Percentiles rank a stretch among this genome's conserved stretches.
Evolutionary conservation across 129 eudicot species (phyloP).

Genomic region (Glebionis coronaria): DNA sequence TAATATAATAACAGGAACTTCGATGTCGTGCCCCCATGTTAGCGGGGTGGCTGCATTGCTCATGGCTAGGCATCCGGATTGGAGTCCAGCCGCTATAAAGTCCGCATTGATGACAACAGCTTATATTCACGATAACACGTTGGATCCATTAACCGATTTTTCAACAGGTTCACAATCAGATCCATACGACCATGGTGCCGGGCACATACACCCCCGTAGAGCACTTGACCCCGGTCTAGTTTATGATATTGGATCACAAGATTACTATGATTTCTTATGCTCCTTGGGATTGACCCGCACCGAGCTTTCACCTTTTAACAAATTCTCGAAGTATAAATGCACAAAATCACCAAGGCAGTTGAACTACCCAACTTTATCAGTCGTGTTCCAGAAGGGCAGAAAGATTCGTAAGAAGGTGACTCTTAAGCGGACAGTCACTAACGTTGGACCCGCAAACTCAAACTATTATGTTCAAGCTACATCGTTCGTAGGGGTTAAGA

Average conservation of each 20-base stretch:
- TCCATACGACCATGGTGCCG: slow-evolving; percentile 72
- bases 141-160: slow-evolving; percentile 45
- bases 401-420: slow-evolving; percentile 28
- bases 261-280: slow-evolving; percentile 63
- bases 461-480: slow-evolving; percentile 49
- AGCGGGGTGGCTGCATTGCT: slow-evolving; percentile 70
- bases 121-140: slow-evolving; percentile 47
- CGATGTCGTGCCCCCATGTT: slow-evolving; percentile 85
- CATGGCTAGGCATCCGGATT: slow-evolving; percentile 51
- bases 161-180: slow-evolving; percentile 41
- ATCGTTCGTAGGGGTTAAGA: slow-evolving; percentile 46
- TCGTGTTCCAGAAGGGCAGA: slow-evolving; percentile 37
- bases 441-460: slow-evolving; percentile 50
- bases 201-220: slow-evolving; percentile 55
- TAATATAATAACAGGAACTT: slow-evolving; percentile 65
- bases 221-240: slow-evolving; percentile 67
- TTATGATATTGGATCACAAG: slow-evolving; percentile 54
- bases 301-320: slow-evolving; percentile 44
- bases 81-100: slow-evolving; percentile 80
- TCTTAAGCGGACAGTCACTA: slow-evolving; percentile 54
- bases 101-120: slow-evolving; percentile 80
- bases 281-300: slow-evolving; percentile 36
- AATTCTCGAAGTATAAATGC: slow-evolving; percentile 42
- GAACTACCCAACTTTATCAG: slow-evolving; percentile 71
- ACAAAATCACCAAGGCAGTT: slow-evolving; percentile 35